Conservation (phyloP, 2,329 filamentous ascomycete genomes). For the Westerdykella sp. region DNA sequence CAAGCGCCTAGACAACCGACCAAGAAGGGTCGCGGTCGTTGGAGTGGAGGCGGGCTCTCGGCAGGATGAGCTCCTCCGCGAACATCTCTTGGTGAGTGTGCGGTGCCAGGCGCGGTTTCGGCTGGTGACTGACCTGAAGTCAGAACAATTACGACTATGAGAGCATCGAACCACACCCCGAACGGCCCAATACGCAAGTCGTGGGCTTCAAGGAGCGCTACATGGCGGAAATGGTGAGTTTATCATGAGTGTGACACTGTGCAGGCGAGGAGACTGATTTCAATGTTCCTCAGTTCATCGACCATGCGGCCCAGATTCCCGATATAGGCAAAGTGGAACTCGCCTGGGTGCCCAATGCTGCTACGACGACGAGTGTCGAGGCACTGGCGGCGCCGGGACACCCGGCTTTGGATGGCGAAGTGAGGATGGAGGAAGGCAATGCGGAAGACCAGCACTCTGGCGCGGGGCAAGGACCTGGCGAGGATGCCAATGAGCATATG, state of each 20-base stretch:
- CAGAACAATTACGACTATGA: constrained; percentile 36
- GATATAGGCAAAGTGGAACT: constrained; percentile 60
- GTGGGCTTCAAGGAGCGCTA: constrained; percentile 43
- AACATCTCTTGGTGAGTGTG: constrained; percentile 54
- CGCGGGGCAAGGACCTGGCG: not conserved
- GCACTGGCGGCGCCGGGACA: not conserved
- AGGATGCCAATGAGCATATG: constrained; percentile 7
- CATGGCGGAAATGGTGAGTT: constrained; percentile 56
- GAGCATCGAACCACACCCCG: constrained; percentile 35
- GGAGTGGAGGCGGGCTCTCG: constrained; percentile 56
- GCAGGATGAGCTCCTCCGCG: constrained; percentile 63
- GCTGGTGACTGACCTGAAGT: constrained; percentile 5
- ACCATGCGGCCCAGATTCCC: constrained; percentile 54
- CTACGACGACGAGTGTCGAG: not conserved
- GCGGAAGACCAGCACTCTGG: not conserved
- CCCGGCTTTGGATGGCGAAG: constrained; percentile 1
- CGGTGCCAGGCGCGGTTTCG: not conserved
- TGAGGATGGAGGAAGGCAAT: constrained; percentile 3
- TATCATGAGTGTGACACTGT: not conserved
- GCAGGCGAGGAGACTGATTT: not conserved
- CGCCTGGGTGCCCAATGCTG: constrained; percentile 51
- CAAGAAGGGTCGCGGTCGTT: constrained; percentile 59
- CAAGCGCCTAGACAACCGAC: constrained; percentile 67
- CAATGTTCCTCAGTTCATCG: constrained; percentile 44
- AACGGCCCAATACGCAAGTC: constrained; percentile 34